Percentiles rank a stretch among this genome's conserved stretches.
phyloP scores from a whole-genome alignment of 768 basidiomycete species.

The Rhodotorula sphaerocarpa region DNA sequence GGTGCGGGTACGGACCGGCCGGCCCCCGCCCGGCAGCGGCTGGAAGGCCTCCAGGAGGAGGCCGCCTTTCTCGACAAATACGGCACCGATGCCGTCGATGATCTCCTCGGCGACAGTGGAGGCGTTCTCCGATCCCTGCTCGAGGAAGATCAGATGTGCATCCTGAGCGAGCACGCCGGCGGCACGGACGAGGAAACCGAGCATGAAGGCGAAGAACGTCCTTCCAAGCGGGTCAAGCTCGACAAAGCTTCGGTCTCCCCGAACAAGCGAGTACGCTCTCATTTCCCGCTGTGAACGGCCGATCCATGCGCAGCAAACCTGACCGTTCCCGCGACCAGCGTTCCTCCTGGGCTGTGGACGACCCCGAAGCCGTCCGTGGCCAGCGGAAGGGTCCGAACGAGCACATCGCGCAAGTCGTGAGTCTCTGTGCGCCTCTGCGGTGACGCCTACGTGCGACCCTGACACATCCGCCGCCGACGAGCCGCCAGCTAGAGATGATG shows the following conservation, averaged over 20 bases:
- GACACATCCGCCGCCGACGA: too few relatives aligned
- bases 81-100: constrained; percentile 13
- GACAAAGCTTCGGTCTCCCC: too few relatives aligned
- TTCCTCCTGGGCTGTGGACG: constrained; percentile 1
- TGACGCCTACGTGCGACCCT: not conserved
- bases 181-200: too few relatives aligned
- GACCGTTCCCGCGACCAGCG: too few relatives aligned
- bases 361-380: not conserved
- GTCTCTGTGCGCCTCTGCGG: not conserved
- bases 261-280: too few relatives aligned
- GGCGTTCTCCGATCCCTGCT: not conserved
- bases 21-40: not conserved
- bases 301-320: too few relatives aligned
- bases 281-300: too few relatives aligned
- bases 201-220: too few relatives aligned
- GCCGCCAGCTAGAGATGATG: constrained; percentile 17
- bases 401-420: constrained; percentile 1
- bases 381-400: constrained; percentile 17
- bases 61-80: not conserved
- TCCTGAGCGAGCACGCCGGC: not conserved
- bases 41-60: constrained; percentile 12
- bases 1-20: too few relatives aligned
- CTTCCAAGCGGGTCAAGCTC: too few relatives aligned
- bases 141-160: not conserved
- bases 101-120: not conserved